Base-by-base conservation (phyloP, 257 asterid genomes). In the Ajuga chamaepitys region DNA sequence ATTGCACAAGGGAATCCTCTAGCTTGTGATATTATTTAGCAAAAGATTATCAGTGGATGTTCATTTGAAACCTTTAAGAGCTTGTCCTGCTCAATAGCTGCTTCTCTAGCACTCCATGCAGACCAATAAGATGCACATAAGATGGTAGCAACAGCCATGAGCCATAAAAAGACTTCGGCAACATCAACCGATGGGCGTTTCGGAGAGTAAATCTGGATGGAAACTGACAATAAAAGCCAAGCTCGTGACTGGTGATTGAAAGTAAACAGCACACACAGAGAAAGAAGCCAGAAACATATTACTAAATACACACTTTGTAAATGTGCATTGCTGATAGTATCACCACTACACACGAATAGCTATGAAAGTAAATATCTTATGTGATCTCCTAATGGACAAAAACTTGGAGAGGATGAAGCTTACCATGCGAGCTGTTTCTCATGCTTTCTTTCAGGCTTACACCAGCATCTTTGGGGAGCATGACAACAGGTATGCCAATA, bases 381-480 rank as follows among this genome's bases (percentile, higher is more conserved):
- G n/a, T n/a, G n/a, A n/a, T n/a, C n/a, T n/a, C n/a, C n/a, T n/a
- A n/a, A n/a, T n/a, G n/a, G n/a, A n/a, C n/a, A n/a, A n/a, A n/a
- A n/a, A n/a, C n/a, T n/a, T n/a, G n/a, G n/a, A n/a, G n/a, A n/a
- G n/a, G n/a, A n/a, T n/a, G n/a, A n/a, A 13, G 72, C 83, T 81
- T 80, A 94, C 99, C 95, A 58, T 50, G 67, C 13, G 97, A 84
- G 62, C 74, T 75, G 77, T 78, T 83, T 65, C 14, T 52, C 74
- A 88, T 74, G 52, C 55, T 78, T 54, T 52, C 74, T 68, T 71
- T 81, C 82, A 94, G 80, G 80, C 58, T 78, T 46, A 53, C 61
- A 55, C 97, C 99, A n/a, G 97, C 99, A 78, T 94, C 95, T 68
- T 78, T 85, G 16, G 97, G 95, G 70, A 94, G 95, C 96, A 94